A percentile compares a stretch with the other conserved stretches of the same genome.
Conservation (phyloP, 768 basidiomycete genomes). For the Calocera cornea region DNA sequence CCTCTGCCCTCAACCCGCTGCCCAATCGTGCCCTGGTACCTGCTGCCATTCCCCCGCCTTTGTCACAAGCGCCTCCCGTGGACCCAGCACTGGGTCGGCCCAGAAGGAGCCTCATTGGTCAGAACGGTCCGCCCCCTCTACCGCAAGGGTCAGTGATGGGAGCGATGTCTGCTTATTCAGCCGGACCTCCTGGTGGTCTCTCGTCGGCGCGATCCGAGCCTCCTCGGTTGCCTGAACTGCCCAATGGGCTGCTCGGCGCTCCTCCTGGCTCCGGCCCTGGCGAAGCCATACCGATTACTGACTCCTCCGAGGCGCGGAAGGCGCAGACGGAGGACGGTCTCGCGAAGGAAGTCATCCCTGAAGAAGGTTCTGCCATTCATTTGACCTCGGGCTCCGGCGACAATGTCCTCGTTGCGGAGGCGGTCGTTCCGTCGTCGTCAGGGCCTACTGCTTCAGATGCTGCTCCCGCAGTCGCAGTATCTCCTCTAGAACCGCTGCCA, state of each 20-base stretch:
- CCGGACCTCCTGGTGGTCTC: not conserved
- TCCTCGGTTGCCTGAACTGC: not conserved
- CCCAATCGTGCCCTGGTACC: slow-evolving; percentile 62
- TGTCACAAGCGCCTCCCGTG: not conserved
- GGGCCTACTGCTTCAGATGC: not conserved
- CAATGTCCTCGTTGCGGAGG: not conserved
- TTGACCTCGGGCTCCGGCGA: not conserved
- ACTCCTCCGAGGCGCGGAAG: not conserved
- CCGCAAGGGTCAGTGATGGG: not conserved
- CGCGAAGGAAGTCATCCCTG: not conserved
- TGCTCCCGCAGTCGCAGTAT: not conserved
- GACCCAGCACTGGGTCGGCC: not conserved
- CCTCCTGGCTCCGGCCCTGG: not conserved
- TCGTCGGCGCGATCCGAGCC: not conserved
- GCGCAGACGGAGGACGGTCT: not conserved
- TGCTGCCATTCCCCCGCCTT: not conserved
- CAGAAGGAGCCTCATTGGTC: not conserved
- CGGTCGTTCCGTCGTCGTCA: not conserved
- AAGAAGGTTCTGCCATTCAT: not conserved
- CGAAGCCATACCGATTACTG: not conserved
- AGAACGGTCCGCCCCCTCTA: not conserved
- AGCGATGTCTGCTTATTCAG: not conserved
- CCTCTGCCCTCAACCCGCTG: slow-evolving; percentile 93
- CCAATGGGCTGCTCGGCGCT: not conserved
- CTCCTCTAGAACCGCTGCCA: not conserved